These are phyloP conservation scores for Porphyrellus cyaneotinctus DNA, from an alignment of 768 basidiomycete genomes.

Conservation along the genomic window DNA sequence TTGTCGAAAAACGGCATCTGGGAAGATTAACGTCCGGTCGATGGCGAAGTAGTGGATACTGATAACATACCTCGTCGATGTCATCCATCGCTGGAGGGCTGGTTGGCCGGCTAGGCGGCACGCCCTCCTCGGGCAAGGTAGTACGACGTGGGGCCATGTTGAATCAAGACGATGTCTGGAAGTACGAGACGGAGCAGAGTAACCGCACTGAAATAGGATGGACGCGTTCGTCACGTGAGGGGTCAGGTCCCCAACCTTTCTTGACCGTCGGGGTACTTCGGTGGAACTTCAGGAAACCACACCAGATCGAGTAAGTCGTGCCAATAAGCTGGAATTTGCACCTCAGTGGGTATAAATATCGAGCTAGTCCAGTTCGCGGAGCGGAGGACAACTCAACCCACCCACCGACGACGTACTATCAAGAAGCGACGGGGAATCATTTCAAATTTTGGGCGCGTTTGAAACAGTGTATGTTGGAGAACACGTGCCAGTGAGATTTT, in stretches of 20 bases:
- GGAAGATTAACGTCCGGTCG: background rate
- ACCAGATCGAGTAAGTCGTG: background rate
- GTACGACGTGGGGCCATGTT: constrained; percentile 31
- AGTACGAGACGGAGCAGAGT: background rate
- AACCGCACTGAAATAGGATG: constrained; percentile 11
- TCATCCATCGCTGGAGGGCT: constrained; percentile 33
- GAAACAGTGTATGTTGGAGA: no score
- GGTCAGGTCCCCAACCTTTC: background rate
- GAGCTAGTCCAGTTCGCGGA: no score
- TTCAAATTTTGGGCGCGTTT: no score
- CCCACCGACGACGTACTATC: no score
- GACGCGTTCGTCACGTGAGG: constrained; percentile 21
- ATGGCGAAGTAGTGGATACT: background rate
- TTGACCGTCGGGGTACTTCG: background rate
- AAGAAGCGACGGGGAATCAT: no score
- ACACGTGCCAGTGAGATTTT: no score
- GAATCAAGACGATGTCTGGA: background rate
- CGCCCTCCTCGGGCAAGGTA: constrained; percentile 22
- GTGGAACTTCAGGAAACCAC: background rate
- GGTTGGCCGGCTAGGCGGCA: constrained; percentile 25
- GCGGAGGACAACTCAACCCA: no score
- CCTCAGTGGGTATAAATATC: no score
- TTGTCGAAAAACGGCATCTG: constrained; percentile 67
- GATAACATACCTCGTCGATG: constrained; percentile 37
- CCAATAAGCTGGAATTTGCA: no score